phyloP scores from a whole-genome alignment of 345 rosid species.

The Boechera divaricarpa region DNA sequence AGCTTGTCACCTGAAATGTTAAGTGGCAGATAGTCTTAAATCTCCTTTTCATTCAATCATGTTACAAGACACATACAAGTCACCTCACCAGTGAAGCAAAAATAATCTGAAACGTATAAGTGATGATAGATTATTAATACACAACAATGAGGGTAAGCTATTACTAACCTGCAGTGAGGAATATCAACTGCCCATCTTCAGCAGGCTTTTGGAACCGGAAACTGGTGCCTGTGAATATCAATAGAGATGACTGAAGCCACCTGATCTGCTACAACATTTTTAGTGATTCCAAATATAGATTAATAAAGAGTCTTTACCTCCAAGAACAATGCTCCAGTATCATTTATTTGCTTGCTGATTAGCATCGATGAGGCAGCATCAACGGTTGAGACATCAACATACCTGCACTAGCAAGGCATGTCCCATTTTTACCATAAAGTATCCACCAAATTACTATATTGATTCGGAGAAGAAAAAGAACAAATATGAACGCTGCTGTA shows the following conservation, averaged over 20 bases:
- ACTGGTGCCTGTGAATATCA: conserved; percentile 77
- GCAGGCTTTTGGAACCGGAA: conserved; percentile 96
- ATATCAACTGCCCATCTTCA: conserved; percentile 86
- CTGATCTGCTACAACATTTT: background rate
- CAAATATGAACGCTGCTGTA: background rate
- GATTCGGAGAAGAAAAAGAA: background rate
- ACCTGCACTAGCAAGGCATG: conserved; percentile 52
- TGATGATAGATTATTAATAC: background rate
- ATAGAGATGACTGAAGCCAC: background rate
- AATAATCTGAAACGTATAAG: background rate
- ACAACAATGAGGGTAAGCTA: conserved; percentile 10
- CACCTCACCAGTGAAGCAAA: background rate
- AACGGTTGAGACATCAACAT: conserved; percentile 92
- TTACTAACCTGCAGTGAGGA: conserved; percentile 83
- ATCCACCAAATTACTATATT: conserved; percentile 1
- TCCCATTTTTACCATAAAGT: background rate
- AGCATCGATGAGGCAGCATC: conserved; percentile 78
- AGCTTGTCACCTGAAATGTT: conserved; percentile 74
- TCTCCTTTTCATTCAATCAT: conserved; percentile 9
- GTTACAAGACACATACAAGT: conserved; percentile 7
- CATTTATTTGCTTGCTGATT: conserved; percentile 64
- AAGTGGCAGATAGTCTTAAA: conserved; percentile 32
- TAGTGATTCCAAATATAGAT: background rate
- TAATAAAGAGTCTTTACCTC: conserved; percentile 57
- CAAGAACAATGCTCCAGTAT: conserved; percentile 76